phyloP scores from a whole-genome alignment of 2,329 filamentous ascomycete species.

The Epichloe elymi region DNA sequence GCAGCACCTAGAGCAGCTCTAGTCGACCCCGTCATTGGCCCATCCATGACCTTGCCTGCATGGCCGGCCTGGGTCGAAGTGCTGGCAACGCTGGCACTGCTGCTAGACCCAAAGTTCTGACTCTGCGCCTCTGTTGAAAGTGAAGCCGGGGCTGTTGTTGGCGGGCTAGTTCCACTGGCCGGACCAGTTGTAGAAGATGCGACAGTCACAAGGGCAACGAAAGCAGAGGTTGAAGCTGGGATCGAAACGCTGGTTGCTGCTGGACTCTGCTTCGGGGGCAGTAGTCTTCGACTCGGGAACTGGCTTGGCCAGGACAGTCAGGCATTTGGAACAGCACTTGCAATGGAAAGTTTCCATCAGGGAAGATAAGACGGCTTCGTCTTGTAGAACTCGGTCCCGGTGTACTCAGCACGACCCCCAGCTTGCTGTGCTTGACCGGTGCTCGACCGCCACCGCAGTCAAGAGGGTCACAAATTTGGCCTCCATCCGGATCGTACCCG shows the following conservation, averaged over 20 bases:
- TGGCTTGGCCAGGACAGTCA: background rate
- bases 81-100: background rate
- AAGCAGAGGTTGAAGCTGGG: background rate
- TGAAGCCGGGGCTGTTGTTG: too few relatives aligned
- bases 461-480: constrained; percentile 36
- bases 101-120: too few relatives aligned
- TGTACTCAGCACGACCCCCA: constrained; percentile 31
- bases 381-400: constrained; percentile 18
- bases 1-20: background rate
- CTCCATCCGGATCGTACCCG: constrained; percentile 33
- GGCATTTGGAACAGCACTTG: background rate
- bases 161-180: too few relatives aligned
- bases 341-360: background rate
- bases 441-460: constrained; percentile 43
- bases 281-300: background rate
- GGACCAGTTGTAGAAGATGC: too few relatives aligned
- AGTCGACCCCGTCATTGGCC: background rate
- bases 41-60: background rate
- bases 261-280: background rate
- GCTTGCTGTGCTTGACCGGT: constrained; percentile 34
- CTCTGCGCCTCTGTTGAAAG: too few relatives aligned
- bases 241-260: background rate
- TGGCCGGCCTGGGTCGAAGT: background rate
- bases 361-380: background rate
- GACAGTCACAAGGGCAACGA: too few relatives aligned